Percentiles rank a stretch among this genome's conserved stretches.
Evolutionary conservation across 106 monocot genomes (phyloP).

Genomic region (Allium cepa): DNA sequence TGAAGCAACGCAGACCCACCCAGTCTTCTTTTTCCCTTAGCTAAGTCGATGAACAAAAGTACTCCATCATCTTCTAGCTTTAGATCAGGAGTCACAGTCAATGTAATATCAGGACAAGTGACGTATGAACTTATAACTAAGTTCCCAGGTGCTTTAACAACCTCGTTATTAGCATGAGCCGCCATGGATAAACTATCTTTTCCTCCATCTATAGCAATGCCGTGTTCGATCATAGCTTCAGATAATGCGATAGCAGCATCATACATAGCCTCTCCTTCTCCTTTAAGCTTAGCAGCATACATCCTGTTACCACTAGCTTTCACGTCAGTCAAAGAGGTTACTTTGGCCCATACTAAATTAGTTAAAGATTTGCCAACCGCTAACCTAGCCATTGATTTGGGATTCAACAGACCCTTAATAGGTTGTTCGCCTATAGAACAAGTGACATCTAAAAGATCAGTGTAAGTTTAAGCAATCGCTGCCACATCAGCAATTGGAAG

Average conservation of each 20-base stretch:
- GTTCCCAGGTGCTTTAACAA: slow-evolving; percentile 97
- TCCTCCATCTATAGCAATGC: slow-evolving; percentile 98
- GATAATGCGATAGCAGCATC: slow-evolving; percentile 86
- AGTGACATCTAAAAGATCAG: slow-evolving; percentile 68
- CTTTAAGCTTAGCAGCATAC: slow-evolving; percentile 99
- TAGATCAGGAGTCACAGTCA: slow-evolving; percentile 90
- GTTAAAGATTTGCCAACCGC: slow-evolving; percentile 91
- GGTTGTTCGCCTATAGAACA: slow-evolving; percentile 95
- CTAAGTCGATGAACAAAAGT: slow-evolving; percentile 67
- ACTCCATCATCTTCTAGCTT: slow-evolving; percentile 72
- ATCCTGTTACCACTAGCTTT: slow-evolving; percentile 99
- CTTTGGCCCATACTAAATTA: slow-evolving; percentile 91
- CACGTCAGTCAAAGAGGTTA: slow-evolving; percentile 81
- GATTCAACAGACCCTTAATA: slow-evolving; percentile 71
- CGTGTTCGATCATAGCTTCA: slow-evolving; percentile 91
- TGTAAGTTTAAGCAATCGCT: slow-evolving; percentile 76
- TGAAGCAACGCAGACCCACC: slow-evolving; percentile 91
- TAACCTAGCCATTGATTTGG: slow-evolving; percentile 82
- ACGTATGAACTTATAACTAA: slow-evolving; percentile 84
- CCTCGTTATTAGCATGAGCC: slow-evolving; percentile 54
- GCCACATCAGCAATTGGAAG: slow-evolving; percentile 88
- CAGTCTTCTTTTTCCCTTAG: slow-evolving; percentile 58
- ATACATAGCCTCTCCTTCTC: slow-evolving; percentile 94
- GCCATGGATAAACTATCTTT: slow-evolving; percentile 99
- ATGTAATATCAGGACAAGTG: slow-evolving; percentile 88